Percentiles rank a stretch among this genome's conserved stretches.
Evolutionary conservation across 805 yeast species (phyloP).

Genomic region (Schwanniomyces occidentalis): DNA sequence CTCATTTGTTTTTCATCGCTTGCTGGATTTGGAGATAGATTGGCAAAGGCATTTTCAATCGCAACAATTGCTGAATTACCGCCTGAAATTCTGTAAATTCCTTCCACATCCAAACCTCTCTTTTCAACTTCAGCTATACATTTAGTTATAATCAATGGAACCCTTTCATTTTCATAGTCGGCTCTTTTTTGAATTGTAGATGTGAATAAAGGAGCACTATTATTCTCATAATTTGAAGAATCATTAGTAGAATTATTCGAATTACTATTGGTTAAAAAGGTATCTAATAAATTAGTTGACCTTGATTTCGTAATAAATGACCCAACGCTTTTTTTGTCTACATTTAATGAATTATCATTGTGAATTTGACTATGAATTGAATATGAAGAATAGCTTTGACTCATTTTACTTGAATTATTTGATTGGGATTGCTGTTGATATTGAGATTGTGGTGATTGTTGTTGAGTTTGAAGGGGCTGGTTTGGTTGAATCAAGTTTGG

Average conservation of each 20-base stretch:
- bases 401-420: conserved; percentile 6
- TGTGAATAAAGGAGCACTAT: conserved; percentile 37
- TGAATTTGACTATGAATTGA: conserved; percentile 6
- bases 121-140: conserved; percentile 78
- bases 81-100: conserved; percentile 89
- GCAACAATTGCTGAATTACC: conserved; percentile 65
- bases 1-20: conserved; percentile 34
- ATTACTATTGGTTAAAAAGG: conserved; percentile 23
- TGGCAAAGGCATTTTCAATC: conserved; percentile 42
- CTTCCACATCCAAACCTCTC: conserved; percentile 77
- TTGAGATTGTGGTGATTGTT: conserved; percentile 3
- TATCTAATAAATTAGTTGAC: conserved; percentile 47
- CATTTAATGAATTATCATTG: conserved; percentile 7
- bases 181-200: conserved; percentile 66
- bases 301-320: conserved; percentile 41
- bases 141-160: conserved; percentile 71
- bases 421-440: conserved; percentile 8
- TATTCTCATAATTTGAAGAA: conserved; percentile 4
- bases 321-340: conserved; percentile 14
- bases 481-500: conserved; percentile 9
- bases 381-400: conserved; percentile 9
- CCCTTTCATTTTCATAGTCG: conserved; percentile 54
- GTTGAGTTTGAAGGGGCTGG: conserved; percentile 7
- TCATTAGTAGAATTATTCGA: conserved; percentile 6
- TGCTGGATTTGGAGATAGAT: conserved; percentile 22